Evolutionary conservation across 306 rosid species (phyloP), one percentile per base, ranked within the genome.

Genomic region (Echinosophora koreensis): DNA sequence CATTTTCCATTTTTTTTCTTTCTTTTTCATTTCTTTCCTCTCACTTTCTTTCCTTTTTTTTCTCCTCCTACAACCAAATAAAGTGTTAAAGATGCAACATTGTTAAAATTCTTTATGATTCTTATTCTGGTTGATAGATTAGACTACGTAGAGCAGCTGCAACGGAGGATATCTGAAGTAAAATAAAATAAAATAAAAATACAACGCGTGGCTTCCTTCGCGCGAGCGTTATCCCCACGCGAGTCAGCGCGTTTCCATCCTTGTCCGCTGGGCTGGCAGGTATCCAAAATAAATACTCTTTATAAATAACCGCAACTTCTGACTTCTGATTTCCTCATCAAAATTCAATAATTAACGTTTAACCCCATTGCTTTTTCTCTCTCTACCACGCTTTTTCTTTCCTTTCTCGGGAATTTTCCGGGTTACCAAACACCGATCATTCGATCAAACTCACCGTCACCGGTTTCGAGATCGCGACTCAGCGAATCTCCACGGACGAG

Each of bases 231-330:
- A 38, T 38, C 5, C 1, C 3, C 4, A 22, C 46, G 15, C 11
- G n/a, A 10, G 14, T 9, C 58, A 14, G 66, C 74, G 81, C 66
- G 81, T 66, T 18, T 1, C n/a, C 0, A 14, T 22, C 16, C 4
- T 2, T 13, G 0, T 8, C 4, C 0, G 10, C 4, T 42, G 8
- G 1, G 10, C 7, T 9, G 72, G 77, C 37, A 3, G 30, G 16
- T 1, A 42, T 15, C 32, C 32, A 30, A 30, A 30, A 14, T 3
- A 37, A 9, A 9, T 15, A 1, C 15, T 13, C 37, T 50, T 51
- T 66, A 73, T 78, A 78, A 78, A 78, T 30, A 79, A 28, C 77
- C 17, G 37, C 62, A 69, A 42, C 37, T 32, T 27, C 12, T 56
- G 55, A n/a, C 28, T 1, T 0, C 1, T 13, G 7, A 6, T 3